phyloP scores from a whole-genome alignment of 768 basidiomycete genomes.

The Auricularia sp. region DNA sequence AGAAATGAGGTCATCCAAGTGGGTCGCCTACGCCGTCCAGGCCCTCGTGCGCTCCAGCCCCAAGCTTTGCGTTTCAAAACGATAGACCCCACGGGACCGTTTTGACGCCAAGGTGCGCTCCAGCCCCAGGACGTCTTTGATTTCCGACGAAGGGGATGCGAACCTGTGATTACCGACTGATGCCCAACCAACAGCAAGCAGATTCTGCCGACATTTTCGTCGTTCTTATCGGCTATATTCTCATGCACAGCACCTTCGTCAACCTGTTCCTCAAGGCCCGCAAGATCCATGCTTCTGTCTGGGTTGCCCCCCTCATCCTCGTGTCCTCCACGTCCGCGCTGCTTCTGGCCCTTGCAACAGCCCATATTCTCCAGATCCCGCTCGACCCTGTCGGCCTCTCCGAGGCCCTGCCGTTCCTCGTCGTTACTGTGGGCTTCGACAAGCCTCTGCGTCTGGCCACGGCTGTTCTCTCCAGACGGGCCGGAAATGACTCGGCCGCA shows the following conservation, averaged over 20 bases:
- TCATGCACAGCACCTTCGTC: conserved; percentile 95
- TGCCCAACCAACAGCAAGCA: conserved; percentile 51
- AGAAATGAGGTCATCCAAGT: conserved; percentile 72
- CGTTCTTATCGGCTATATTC: conserved; percentile 83
- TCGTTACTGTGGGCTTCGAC: conserved; percentile 96
- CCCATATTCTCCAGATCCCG: conserved; percentile 67
- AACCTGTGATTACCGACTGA: not conserved
- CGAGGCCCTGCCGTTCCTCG: conserved; percentile 94
- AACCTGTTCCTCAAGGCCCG: conserved; percentile 83
- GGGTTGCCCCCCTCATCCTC: conserved; percentile 67
- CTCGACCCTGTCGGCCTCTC: conserved; percentile 90
- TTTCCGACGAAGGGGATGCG: too few relatives aligned
- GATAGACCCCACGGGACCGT: too few relatives aligned
- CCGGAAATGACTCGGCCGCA: conserved; percentile 75
- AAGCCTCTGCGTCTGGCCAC: conserved; percentile 89
- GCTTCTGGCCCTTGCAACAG: conserved; percentile 69
- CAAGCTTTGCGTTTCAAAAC: too few relatives aligned
- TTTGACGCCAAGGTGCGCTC: too few relatives aligned
- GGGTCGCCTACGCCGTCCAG: conserved; percentile 80
- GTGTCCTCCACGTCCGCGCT: conserved; percentile 76
- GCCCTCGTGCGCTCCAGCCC: conserved; percentile 38
- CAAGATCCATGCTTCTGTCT: conserved; percentile 67
- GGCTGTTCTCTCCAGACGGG: conserved; percentile 76
- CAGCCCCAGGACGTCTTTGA: too few relatives aligned
- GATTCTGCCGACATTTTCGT: conserved; percentile 93